Conservation (phyloP, 202 grass and related monocot genomes). For the Bolboschoenoplectus hybrid region DNA sequence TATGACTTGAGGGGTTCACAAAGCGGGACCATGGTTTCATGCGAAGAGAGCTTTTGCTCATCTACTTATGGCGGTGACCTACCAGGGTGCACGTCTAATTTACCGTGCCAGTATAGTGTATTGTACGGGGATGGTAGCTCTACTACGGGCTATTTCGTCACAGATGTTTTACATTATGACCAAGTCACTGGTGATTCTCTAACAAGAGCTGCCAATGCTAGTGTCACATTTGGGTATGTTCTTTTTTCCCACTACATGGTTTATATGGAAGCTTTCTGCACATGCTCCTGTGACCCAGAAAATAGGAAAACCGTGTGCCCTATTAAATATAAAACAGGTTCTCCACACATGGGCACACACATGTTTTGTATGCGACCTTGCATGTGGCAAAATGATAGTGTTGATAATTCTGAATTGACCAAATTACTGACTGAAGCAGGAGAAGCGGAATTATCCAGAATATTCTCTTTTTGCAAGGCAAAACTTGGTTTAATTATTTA, state of each 20-base stretch:
- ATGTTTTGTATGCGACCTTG: background rate
- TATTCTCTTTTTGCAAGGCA: background rate
- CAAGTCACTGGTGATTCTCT: conserved; percentile 67
- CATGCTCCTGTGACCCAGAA: background rate
- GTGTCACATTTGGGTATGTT: conserved; percentile 80
- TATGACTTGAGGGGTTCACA: conserved; percentile 74
- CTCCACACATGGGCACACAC: background rate
- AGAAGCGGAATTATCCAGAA: background rate
- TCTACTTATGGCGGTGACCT: conserved; percentile 33
- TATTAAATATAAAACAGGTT: background rate
- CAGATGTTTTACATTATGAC: conserved; percentile 69
- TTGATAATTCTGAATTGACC: conserved; percentile 13
- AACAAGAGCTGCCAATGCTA: conserved; percentile 61
- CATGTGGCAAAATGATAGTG: background rate
- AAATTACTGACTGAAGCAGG: background rate
- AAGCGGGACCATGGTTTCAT: conserved; percentile 57
- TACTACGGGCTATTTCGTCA: conserved; percentile 66
- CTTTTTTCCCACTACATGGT: background rate
- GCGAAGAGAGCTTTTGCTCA: conserved; percentile 67
- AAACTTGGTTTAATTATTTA: background rate
- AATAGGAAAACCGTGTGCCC: background rate
- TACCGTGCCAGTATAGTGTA: conserved; percentile 68
- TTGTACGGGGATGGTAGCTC: conserved; percentile 89
- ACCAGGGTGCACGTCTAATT: conserved; percentile 38
- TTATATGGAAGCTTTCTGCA: conserved; percentile 31